Evolutionary conservation across 305 asterid genomes (phyloP).

Genomic region (Fraxinus paxiana): DNA sequence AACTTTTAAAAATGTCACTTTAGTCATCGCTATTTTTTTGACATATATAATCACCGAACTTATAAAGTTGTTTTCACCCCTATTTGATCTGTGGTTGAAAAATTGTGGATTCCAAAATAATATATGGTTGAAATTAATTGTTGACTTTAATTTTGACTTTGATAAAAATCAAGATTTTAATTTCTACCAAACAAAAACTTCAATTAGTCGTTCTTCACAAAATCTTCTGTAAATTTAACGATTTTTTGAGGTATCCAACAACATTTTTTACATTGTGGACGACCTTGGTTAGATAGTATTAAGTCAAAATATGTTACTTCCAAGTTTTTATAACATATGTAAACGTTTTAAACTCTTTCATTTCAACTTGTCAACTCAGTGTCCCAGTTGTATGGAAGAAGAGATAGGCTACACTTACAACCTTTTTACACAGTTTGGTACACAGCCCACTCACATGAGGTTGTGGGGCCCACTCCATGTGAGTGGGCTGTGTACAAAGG

Average conservation of each 20-base stretch:
- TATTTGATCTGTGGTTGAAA: background rate
- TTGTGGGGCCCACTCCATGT: too few relatives aligned
- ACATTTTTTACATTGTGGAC: background rate
- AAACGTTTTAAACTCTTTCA: background rate
- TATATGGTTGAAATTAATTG: too few relatives aligned
- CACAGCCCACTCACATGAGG: too few relatives aligned
- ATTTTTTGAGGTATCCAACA: background rate
- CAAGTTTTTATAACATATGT: background rate
- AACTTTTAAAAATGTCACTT: background rate
- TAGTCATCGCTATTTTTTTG: background rate
- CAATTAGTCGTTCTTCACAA: background rate
- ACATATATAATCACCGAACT: background rate
- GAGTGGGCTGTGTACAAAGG: too few relatives aligned
- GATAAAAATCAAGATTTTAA: too few relatives aligned
- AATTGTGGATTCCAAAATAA: too few relatives aligned
- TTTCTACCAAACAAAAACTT: background rate
- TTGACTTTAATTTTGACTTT: too few relatives aligned
- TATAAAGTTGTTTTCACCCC: background rate
- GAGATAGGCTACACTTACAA: too few relatives aligned
- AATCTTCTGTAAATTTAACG: background rate
- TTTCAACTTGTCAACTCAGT: background rate
- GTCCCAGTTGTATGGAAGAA: background rate
- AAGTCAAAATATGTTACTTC: background rate
- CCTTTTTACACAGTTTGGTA: too few relatives aligned
- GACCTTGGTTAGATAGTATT: background rate